A percentile compares a stretch with the other conserved stretches of the same genome.
These are phyloP conservation scores for Haplosporangium sp. DNA, from an alignment of 371 early-diverging fungal species.

Conservation along the genomic window DNA sequence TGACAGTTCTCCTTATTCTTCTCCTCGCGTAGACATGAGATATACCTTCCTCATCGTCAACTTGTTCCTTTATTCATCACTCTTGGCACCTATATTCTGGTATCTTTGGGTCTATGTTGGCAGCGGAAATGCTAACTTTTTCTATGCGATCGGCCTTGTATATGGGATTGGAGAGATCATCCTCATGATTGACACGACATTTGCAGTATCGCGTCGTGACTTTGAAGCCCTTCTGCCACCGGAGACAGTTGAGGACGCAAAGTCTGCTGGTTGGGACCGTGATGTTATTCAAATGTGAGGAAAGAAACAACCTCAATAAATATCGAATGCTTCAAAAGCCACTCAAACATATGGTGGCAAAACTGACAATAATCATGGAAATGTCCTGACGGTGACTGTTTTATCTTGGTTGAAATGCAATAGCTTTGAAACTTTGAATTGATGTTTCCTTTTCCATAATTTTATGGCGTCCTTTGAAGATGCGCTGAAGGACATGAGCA, in stretches of 20 bases:
- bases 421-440: no score
- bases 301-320: not conserved
- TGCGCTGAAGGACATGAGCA: conserved; percentile 31
- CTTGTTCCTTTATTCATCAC: conserved; percentile 76
- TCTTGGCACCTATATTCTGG: conserved; percentile 92
- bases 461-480: conserved; percentile 40
- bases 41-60: conserved; percentile 75
- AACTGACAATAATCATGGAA: no score
- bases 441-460: not conserved
- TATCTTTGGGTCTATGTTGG: conserved; percentile 95
- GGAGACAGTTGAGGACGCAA: conserved; percentile 10
- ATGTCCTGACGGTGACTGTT: not conserved
- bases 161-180: conserved; percentile 87
- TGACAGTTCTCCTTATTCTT: not conserved
- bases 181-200: conserved; percentile 82
- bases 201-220: conserved; percentile 79
- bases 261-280: conserved; percentile 38
- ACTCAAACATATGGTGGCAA: no score
- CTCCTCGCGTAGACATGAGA: conserved; percentile 68
- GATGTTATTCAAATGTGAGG: conserved; percentile 43
- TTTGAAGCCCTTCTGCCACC: conserved; percentile 72
- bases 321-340: no score
- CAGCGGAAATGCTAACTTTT: conserved; percentile 97
- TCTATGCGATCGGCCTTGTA: conserved; percentile 95
- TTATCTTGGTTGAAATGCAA: not conserved